Percentiles rank a stretch among this genome's conserved stretches.
Conservation (phyloP, 768 basidiomycete genomes). For the Stropharia rugosoannulata region DNA sequence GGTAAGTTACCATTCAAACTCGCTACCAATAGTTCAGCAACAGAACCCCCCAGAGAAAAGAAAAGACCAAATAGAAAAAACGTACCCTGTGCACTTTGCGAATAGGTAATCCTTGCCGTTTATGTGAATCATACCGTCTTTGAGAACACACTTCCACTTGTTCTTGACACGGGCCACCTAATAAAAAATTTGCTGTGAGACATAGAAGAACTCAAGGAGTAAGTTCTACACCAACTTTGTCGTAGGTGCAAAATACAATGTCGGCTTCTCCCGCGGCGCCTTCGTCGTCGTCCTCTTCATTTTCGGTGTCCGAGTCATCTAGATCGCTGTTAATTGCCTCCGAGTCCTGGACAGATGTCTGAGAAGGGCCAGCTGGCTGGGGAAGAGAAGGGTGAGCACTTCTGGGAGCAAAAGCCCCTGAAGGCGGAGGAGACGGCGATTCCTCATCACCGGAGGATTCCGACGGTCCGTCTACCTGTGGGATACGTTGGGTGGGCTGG, state of each 20-base stretch:
- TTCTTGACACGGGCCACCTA: conserved; percentile 99
- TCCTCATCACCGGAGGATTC: conserved; percentile 63
- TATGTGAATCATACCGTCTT: conserved; percentile 96
- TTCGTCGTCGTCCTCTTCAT: conserved; percentile 81
- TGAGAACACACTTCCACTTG: conserved; percentile 98
- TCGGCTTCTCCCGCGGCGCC: conserved; percentile 76
- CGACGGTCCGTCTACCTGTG: conserved; percentile 82
- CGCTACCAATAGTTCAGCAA: conserved; percentile 23
- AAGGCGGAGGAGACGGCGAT: conserved; percentile 66
- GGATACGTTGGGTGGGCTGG: conserved; percentile 45
- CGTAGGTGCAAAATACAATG: conserved; percentile 97
- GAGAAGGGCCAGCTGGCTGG: conserved; percentile 45
- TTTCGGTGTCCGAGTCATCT: conserved; percentile 91
- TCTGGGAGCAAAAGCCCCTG: conserved; percentile 64
- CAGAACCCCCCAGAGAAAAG: not conserved
- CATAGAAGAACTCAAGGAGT: conserved; percentile 1
- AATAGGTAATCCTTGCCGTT: conserved; percentile 98
- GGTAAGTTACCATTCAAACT: conserved; percentile 41
- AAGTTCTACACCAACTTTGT: conserved; percentile 65
- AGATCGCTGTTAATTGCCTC: conserved; percentile 97
- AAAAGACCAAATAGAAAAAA: conserved; percentile 3
- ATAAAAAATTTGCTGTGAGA: conserved; percentile 4
- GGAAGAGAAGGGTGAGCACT: conserved; percentile 75
- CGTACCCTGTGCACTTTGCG: conserved; percentile 93
- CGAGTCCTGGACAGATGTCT: conserved; percentile 44